Evolutionary conservation across 768 basidiomycete genomes (phyloP), one percentile per base, ranked within the genome.

Genomic region (Phaeotremella fagi): DNA sequence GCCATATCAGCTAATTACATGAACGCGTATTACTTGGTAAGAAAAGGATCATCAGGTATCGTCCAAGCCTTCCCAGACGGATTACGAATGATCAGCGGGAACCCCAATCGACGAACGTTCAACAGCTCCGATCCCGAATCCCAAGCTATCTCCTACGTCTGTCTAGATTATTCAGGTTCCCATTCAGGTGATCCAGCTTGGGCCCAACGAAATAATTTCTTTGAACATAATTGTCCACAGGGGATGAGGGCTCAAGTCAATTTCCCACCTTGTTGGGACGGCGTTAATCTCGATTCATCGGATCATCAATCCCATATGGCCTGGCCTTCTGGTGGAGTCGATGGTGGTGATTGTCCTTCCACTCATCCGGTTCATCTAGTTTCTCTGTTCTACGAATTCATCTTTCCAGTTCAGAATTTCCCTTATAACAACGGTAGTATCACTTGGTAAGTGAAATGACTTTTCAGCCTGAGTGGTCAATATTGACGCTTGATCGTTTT

Each of bases 181-280:
- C 61, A 70, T 53, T 15, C 29, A 22, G 59, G 60, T 36, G 53
- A 54, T 48, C 57, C 59, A 20, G 67, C 46, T 18, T 77, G 72
- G 71, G 66, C 59, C 24, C 61, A 75, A 60, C 48, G 75, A 23
- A 63, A 67, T 55, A 61, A 41, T 43, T 75, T 76, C 64, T 75
- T 76, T 69, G 45, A 63, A 18, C 72, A 73, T 52, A 69, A 71
- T 52, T 77, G 76, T 62, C 69, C 74, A 2, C 50, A 66, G 20
- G 72, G 72, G 31, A 69, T 77, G 63, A 47, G 75, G 37, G 69
- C 71, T 28, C 75, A 77, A 59, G 70, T 76, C 55, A 70, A 73
- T 58, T 77, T 77, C 66, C 70, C 73, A n/a, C 56, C 58, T 1
- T 77, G 73, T 61, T 76, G 75, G 75, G 66, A 77, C 50, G 77